Conservation (phyloP, 805 yeast species). For the Pichia pseudocactophila region DNA sequence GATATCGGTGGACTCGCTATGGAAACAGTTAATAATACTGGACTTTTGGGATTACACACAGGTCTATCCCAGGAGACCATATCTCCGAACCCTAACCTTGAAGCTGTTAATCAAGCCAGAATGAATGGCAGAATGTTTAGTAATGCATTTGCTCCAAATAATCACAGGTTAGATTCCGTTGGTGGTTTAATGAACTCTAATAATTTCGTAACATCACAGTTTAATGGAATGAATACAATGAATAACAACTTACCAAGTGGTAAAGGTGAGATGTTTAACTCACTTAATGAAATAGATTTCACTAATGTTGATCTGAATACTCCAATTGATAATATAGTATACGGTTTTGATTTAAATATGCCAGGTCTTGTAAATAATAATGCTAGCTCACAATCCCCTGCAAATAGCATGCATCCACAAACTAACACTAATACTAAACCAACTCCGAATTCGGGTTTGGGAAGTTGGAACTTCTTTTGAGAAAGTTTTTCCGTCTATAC, state of each 20-base stretch:
- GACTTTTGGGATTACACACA: conserved; percentile 3
- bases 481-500: no score
- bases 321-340: conserved; percentile 16
- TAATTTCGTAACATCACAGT: no score
- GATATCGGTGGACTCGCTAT: conserved; percentile 23
- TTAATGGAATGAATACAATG: neutral
- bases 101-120: neutral
- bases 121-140: neutral
- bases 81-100: neutral
- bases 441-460: neutral
- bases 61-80: neutral
- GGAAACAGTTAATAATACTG: conserved; percentile 13
- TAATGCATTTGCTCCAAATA: neutral
- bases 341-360: conserved; percentile 9
- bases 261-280: conserved; percentile 20
- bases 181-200: neutral
- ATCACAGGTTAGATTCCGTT: no score
- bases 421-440: neutral
- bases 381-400: neutral
- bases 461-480: neutral
- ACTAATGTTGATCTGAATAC: conserved; percentile 29
- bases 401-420: neutral
- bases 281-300: conserved; percentile 31
- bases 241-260: conserved; percentile 3
- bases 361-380: neutral